A percentile compares a stretch with the other conserved stretches of the same genome.
phyloP scores from a whole-genome alignment of 148 eudicot species.

The Selenicereus undatus region DNA sequence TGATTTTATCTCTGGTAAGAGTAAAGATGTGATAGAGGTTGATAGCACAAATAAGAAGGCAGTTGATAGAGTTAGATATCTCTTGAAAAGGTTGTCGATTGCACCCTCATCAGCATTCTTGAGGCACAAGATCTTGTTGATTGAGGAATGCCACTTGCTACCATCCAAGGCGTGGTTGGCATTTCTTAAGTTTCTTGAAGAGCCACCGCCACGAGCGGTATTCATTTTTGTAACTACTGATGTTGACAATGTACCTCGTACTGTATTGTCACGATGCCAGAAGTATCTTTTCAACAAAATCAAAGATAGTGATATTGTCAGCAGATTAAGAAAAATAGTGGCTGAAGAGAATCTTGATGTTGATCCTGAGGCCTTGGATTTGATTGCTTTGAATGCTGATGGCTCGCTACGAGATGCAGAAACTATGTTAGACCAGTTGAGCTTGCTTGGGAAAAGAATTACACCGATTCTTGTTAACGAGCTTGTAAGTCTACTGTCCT shows the following conservation, averaged over 20 bases:
- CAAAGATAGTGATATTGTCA: slow-evolving; percentile 67
- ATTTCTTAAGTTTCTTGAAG: slow-evolving; percentile 78
- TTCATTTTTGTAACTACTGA: slow-evolving; percentile 81
- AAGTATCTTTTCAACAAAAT: slow-evolving; percentile 83
- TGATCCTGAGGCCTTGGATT: slow-evolving; percentile 78
- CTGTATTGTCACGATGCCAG: slow-evolving; percentile 81
- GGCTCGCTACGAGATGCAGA: slow-evolving; percentile 96
- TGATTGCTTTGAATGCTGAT: slow-evolving; percentile 90
- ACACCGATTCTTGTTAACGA: slow-evolving; percentile 85
- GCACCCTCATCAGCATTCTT: slow-evolving; percentile 48
- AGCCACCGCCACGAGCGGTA: slow-evolving; percentile 64
- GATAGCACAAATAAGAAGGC: slow-evolving; percentile 73
- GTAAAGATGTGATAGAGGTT: slow-evolving; percentile 57
- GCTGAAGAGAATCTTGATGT: slow-evolving; percentile 72
- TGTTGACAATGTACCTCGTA: slow-evolving; percentile 82
- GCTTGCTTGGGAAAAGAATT: slow-evolving; percentile 83
- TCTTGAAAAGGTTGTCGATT: slow-evolving; percentile 52
- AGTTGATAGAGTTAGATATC: slow-evolving; percentile 49
- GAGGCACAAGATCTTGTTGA: slow-evolving; percentile 53
- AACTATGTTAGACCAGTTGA: slow-evolving; percentile 95
- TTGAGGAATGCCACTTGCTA: slow-evolving; percentile 88
- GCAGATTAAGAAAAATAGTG: slow-evolving; percentile 61
- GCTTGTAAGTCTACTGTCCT: slow-evolving; percentile 57
- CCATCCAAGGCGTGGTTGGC: slow-evolving; percentile 82
- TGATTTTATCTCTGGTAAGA: slow-evolving; percentile 67